Evolutionary conservation across 768 basidiomycete genomes (phyloP).

Genomic region (Amanita exitialis): DNA sequence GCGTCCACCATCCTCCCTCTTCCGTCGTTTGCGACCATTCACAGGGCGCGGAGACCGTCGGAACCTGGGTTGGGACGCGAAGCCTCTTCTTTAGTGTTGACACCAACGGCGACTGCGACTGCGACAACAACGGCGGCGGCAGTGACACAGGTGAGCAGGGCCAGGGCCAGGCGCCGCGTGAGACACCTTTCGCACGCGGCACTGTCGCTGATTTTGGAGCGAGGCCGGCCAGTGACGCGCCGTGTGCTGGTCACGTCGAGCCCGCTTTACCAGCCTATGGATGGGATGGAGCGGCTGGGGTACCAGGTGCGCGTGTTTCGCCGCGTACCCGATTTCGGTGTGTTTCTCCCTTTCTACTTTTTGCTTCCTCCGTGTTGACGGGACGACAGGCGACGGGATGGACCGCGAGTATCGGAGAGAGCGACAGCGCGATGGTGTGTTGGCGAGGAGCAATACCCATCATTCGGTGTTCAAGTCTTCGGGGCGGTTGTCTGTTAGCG

Average conservation of each 20-base stretch:
- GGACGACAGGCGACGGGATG: slow-evolving; percentile 36
- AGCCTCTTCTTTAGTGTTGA: neutral
- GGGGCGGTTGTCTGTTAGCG: neutral
- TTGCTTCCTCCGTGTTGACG: neutral
- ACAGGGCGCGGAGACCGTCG: neutral
- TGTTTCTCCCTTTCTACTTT: slow-evolving; percentile 1
- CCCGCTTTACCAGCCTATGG: slow-evolving; percentile 78
- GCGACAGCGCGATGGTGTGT: slow-evolving; percentile 10
- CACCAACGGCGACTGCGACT: slow-evolving; percentile 9
- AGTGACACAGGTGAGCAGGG: no score
- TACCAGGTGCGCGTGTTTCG: slow-evolving; percentile 66
- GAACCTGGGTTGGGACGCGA: slow-evolving; percentile 6
- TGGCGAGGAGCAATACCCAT: slow-evolving; percentile 7
- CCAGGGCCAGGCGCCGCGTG: neutral
- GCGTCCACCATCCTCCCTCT: slow-evolving; percentile 20
- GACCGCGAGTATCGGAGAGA: slow-evolving; percentile 34
- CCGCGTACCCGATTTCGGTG: slow-evolving; percentile 57
- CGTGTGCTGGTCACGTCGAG: slow-evolving; percentile 75
- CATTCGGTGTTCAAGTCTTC: slow-evolving; percentile 5
- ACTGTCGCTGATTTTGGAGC: slow-evolving; percentile 68
- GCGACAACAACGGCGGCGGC: no score
- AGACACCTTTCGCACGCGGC: slow-evolving; percentile 67
- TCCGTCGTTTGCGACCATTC: slow-evolving; percentile 30
- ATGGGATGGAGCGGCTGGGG: slow-evolving; percentile 58
- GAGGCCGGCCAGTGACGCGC: slow-evolving; percentile 66